Conservation (phyloP, 768 basidiomycete species). For the Trametopsis cervina region DNA sequence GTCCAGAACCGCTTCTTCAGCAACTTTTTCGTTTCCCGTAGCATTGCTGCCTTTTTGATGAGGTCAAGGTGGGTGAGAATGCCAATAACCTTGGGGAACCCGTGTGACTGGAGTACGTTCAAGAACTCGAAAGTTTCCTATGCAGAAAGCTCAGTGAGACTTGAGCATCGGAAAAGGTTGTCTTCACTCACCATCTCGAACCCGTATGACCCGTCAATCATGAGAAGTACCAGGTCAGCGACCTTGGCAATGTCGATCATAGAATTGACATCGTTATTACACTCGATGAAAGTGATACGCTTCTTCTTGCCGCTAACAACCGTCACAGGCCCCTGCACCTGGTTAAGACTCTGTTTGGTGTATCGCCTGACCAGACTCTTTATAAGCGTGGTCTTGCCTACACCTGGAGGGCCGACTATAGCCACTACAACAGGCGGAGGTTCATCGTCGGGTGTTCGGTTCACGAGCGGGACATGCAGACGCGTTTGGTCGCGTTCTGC, state of each 20-base stretch:
- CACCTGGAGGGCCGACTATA: conserved; percentile 93
- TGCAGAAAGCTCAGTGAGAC: not conserved
- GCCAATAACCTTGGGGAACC: conserved; percentile 98
- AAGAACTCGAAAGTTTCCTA: conserved; percentile 99
- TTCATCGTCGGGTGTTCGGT: conserved; percentile 85
- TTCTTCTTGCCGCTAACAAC: conserved; percentile 91
- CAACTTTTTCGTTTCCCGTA: conserved; percentile 86
- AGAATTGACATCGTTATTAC: conserved; percentile 94
- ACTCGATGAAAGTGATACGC: conserved; percentile 93
- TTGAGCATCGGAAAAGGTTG: not conserved
- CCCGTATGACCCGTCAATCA: conserved; percentile 97
- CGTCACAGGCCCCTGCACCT: conserved; percentile 90
- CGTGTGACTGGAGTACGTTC: conserved; percentile 93
- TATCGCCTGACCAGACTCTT: conserved; percentile 88
- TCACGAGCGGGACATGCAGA: conserved; percentile 92
- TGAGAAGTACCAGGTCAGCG: conserved; percentile 91
- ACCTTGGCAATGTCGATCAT: conserved; percentile 99
- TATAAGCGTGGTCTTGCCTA: conserved; percentile 92
- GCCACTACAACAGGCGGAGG: conserved; percentile 94
- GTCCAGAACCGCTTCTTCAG: conserved; percentile 99
- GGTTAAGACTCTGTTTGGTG: conserved; percentile 88
- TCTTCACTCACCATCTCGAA: conserved; percentile 84
- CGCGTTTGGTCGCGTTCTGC: conserved; percentile 92
- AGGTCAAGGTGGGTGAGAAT: conserved; percentile 95
- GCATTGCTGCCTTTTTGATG: conserved; percentile 83